Base-by-base conservation (phyloP, 805 yeast genomes). In the Candida maris region DNA sequence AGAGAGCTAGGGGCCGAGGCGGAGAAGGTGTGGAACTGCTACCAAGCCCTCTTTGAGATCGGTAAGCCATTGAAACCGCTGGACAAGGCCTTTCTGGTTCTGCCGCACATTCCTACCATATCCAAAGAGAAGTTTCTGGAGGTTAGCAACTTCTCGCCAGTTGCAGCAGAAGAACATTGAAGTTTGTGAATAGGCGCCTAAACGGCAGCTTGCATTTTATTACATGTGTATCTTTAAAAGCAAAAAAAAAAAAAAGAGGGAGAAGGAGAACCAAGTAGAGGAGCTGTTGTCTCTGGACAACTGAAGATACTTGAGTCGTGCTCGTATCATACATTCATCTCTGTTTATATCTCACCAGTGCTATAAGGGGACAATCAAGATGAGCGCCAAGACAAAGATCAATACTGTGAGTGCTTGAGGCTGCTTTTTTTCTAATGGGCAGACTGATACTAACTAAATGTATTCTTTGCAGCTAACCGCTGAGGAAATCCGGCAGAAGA, bases 401-500 rank as follows among this genome's bases (percentile, higher is more conserved):
- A 48, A 47, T 40, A 38, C 36, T 17, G 54, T 49, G 41, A 29
- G 54, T 8, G 7, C 28, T 12, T 8, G n/a, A n/a, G n/a, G n/a
- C n/a, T n/a, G n/a, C n/a, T n/a, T n/a, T n/a, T n/a, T n/a, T n/a
- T n/a, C n/a, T n/a, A n/a, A 8, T 21, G 10, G 24, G 24, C 24
- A 9, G 8, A 8, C 12, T 12, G 12, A 18, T 12, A 19, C 27
- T 14, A 27, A 16, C 29, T 14, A 3, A 6, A 18, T 14, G 12
- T 29, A 21, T 21, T 8, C 8, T n/a, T 10, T 22, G n/a, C 22
- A 52, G 61, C 38, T 54, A 8, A 51, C 62, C 32, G 57, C 63
- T 12, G 63, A 60, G 37, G 59, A 57, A 38, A 57, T 60, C 32
- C 56, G 64, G 16, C 61, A 56, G 40, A 64, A 71, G 32, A 73